These are phyloP conservation scores for Hyphopichia fennica DNA, from an alignment of 1,139 yeast genomes.

Conservation along the genomic window DNA sequence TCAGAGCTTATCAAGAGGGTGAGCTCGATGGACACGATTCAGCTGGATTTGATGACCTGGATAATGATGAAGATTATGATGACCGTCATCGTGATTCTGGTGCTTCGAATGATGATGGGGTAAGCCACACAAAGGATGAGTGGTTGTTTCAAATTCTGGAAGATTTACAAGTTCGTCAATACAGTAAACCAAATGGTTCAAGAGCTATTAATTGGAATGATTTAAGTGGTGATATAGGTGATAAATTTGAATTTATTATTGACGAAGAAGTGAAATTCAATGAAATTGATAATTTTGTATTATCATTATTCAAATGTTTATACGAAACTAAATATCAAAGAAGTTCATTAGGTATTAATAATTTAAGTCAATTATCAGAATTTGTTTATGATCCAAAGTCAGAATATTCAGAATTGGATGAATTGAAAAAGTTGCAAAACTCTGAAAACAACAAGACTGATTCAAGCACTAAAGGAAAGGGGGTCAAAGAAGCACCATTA, in stretches of 20 bases:
- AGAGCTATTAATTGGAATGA: constrained; percentile 77
- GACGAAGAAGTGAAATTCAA: constrained; percentile 57
- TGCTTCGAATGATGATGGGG: constrained; percentile 20
- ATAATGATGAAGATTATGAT: constrained; percentile 46
- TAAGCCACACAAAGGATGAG: constrained; percentile 53
- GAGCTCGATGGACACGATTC: constrained; percentile 46
- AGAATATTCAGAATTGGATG: constrained; percentile 10
- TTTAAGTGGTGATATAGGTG: constrained; percentile 83
- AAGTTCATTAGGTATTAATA: constrained; percentile 48
- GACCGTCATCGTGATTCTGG: constrained; percentile 28
- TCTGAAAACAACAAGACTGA: neutral
- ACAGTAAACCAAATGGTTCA: constrained; percentile 30
- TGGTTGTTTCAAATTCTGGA: constrained; percentile 68
- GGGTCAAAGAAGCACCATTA: neutral
- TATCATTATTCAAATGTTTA: constrained; percentile 63
- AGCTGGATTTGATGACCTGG: constrained; percentile 60
- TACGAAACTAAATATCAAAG: constrained; percentile 73
- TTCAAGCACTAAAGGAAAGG: neutral
- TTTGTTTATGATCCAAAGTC: constrained; percentile 42
- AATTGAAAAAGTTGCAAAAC: neutral
- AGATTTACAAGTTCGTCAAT: constrained; percentile 52
- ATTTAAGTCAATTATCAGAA: constrained; percentile 51
- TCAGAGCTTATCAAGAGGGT: constrained; percentile 68
- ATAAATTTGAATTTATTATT: constrained; percentile 76
- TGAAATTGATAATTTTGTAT: constrained; percentile 66